Conservation (phyloP, 352 stramenopile species). For the Pilasporangium apinafurcum region DNA sequence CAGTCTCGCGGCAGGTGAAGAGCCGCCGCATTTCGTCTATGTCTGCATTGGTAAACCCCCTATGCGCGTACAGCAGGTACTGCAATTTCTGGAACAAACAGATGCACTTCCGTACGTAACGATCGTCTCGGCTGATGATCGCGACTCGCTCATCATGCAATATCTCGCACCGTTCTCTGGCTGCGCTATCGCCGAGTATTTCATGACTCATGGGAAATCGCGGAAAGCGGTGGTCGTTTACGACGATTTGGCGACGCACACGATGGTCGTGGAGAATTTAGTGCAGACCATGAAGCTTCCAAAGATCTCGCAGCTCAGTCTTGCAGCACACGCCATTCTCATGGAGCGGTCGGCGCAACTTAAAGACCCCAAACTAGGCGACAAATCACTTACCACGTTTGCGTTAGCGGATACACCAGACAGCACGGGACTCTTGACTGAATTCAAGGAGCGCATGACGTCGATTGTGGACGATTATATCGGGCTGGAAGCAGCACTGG, state of each 20-base stretch:
- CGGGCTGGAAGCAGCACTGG: slow-evolving; percentile 37
- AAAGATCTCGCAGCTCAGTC: slow-evolving; percentile 46
- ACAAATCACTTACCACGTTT: slow-evolving; percentile 55
- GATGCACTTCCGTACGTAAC: slow-evolving; percentile 48
- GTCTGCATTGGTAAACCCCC: slow-evolving; percentile 61
- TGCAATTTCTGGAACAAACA: slow-evolving; percentile 38
- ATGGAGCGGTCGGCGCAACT: slow-evolving; percentile 80
- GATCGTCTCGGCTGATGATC: slow-evolving; percentile 57
- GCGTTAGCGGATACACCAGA: slow-evolving; percentile 63
- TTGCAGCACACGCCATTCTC: slow-evolving; percentile 59
- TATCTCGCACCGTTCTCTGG: slow-evolving; percentile 78
- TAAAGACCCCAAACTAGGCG: slow-evolving; percentile 20
- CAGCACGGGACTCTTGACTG: slow-evolving; percentile 29
- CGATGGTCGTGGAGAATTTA: slow-evolving; percentile 63
- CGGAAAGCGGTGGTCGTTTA: slow-evolving; percentile 67
- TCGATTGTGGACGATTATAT: slow-evolving; percentile 75
- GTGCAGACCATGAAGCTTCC: slow-evolving; percentile 66
- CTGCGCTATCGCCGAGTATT: slow-evolving; percentile 66
- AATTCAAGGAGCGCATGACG: slow-evolving; percentile 56
- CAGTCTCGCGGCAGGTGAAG: slow-evolving; percentile 10
- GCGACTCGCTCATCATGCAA: slow-evolving; percentile 67
- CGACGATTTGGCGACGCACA: slow-evolving; percentile 73
- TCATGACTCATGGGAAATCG: slow-evolving; percentile 45
- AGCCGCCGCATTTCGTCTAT: slow-evolving; percentile 69
- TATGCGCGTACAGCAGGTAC: slow-evolving; percentile 56